phyloP scores from a whole-genome alignment of 106 monocot species.

The Acorus calamus region DNA sequence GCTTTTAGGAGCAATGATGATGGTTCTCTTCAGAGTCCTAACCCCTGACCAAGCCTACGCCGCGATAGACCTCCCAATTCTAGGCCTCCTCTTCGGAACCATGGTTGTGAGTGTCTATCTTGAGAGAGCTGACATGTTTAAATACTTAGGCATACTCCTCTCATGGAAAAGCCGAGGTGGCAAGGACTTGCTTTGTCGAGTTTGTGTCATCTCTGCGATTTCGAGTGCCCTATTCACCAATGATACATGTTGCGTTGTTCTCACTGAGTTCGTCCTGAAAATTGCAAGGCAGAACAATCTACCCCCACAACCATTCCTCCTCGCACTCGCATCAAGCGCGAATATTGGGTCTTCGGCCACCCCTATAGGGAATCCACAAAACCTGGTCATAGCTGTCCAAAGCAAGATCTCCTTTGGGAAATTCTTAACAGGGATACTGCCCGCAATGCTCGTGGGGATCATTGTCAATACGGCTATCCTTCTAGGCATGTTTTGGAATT shows the following conservation, averaged over 20 bases:
- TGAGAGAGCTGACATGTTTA: constrained; percentile 81
- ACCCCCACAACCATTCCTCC: constrained; percentile 66
- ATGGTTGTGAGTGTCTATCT: constrained; percentile 87
- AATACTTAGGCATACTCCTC: constrained; percentile 53
- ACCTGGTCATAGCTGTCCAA: constrained; percentile 75
- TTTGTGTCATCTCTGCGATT: constrained; percentile 56
- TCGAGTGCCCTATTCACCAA: constrained; percentile 86
- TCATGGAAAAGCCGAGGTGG: constrained; percentile 67
- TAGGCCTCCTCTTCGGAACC: constrained; percentile 89
- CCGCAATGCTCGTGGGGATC: constrained; percentile 61
- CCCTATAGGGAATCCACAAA: constrained; percentile 91
- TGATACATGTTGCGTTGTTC: constrained; percentile 81
- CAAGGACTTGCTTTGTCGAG: constrained; percentile 63
- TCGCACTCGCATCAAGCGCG: constrained; percentile 82
- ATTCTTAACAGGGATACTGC: constrained; percentile 56
- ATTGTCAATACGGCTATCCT: constrained; percentile 45
- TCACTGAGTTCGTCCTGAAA: constrained; percentile 77
- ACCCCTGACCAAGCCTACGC: constrained; percentile 67
- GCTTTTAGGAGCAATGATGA: constrained; percentile 65
- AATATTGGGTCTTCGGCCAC: constrained; percentile 81
- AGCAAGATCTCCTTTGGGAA: constrained; percentile 62
- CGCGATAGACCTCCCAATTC: constrained; percentile 85
- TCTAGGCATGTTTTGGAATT: constrained; percentile 44
- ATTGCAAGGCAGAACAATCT: constrained; percentile 76
- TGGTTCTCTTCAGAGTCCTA: constrained; percentile 68